Evolutionary conservation across 441 rosid species (phyloP).

Genomic region (Gossypium schwendimanii): DNA sequence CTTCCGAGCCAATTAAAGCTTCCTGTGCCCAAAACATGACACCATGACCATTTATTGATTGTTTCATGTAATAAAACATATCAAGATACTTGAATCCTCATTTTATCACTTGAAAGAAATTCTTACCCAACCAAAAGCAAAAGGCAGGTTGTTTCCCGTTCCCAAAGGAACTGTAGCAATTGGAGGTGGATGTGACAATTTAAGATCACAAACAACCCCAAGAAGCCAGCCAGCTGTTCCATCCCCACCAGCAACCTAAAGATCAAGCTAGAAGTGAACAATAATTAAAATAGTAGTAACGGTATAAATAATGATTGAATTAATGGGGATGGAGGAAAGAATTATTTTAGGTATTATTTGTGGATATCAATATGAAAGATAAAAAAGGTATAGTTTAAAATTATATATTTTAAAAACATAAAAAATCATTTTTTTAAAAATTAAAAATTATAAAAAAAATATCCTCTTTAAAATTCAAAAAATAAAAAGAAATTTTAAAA

Average conservation of each 20-base stretch:
- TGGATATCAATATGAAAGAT: too few species aligned
- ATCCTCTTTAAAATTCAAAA: too few species aligned
- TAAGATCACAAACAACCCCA: conserved; percentile 82
- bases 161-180: conserved; percentile 84
- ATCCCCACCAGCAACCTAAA: conserved; percentile 90
- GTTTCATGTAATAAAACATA: neutral
- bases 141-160: conserved; percentile 88
- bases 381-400: too few species aligned
- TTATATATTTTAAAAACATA: too few species aligned
- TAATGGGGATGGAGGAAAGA: too few species aligned
- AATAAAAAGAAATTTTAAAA: too few species aligned
- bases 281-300: neutral
- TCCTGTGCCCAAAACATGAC: neutral
- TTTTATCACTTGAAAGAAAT: neutral
- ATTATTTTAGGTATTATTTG: too few species aligned
- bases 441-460: too few species aligned
- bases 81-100: neutral
- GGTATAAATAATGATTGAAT: too few species aligned
- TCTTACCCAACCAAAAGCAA: conserved; percentile 86
- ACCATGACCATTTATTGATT: neutral
- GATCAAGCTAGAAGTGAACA: neutral
- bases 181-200: conserved; percentile 74
- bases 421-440: too few species aligned
- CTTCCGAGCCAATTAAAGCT: neutral
- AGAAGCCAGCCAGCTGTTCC: conserved; percentile 97